phyloP scores from a whole-genome alignment of 2,329 filamentous ascomycete genomes.

The Penicillium expansum region DNA sequence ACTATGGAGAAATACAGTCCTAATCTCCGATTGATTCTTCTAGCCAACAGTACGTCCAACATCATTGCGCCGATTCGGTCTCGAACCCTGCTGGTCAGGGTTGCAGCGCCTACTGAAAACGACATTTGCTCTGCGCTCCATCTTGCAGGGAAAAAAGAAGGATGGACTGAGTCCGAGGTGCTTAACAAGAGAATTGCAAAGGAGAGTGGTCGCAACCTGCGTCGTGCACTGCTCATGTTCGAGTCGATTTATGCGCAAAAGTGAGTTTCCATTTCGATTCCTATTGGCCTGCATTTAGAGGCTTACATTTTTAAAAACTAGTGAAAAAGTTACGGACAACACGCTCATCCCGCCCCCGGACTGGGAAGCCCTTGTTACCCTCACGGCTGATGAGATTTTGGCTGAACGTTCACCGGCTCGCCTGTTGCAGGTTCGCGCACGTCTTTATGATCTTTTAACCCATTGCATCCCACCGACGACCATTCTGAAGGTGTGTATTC shows the following conservation, averaged over 20 bases:
- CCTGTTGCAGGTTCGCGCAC: conserved; percentile 82
- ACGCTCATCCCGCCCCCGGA: conserved; percentile 92
- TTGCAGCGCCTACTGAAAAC: conserved; percentile 79
- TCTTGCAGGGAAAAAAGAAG: conserved; percentile 71
- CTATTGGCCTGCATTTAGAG: not conserved
- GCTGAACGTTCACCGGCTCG: conserved; percentile 87
- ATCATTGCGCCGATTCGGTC: conserved; percentile 98
- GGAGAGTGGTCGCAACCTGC: conserved; percentile 86
- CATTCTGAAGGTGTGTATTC: conserved; percentile 67
- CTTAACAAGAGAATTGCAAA: conserved; percentile 82
- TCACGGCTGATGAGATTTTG: conserved; percentile 91
- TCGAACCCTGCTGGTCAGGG: conserved; percentile 84
- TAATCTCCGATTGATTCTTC: conserved; percentile 83
- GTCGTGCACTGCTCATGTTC: conserved; percentile 90
- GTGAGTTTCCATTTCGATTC: conserved; percentile 52
- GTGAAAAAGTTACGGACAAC: conserved; percentile 82
- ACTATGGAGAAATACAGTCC: conserved; percentile 99
- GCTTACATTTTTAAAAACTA: conserved; percentile 39
- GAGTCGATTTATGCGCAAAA: conserved; percentile 97
- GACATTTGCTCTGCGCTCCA: conserved; percentile 78
- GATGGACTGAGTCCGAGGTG: conserved; percentile 71
- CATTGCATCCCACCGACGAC: conserved; percentile 96
- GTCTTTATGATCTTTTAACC: conserved; percentile 94
- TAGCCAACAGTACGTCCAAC: conserved; percentile 95
- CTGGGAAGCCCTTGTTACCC: conserved; percentile 87